Conservation (phyloP, 2,329 filamentous ascomycete species). For the Cladophialophora psammophila region DNA sequence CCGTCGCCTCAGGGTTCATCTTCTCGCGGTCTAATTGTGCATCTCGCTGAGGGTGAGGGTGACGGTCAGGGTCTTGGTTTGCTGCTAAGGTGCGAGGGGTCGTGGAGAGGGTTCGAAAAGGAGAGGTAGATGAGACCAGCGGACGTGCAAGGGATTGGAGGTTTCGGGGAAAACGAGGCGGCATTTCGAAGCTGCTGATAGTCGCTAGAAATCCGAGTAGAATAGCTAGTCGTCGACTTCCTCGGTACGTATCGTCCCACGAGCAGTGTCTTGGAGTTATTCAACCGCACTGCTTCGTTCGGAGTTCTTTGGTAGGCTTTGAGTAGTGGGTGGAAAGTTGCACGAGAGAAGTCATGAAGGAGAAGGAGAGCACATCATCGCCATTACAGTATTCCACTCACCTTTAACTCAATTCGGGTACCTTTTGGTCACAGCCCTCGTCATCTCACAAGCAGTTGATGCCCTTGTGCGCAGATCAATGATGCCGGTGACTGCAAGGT, state of each 20-base stretch:
- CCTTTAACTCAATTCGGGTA: background rate
- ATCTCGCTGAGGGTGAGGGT: slow-evolving; percentile 32
- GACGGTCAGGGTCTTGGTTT: slow-evolving; percentile 26
- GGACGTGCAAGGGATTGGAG: slow-evolving; percentile 5
- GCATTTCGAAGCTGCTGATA: background rate
- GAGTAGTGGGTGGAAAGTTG: background rate
- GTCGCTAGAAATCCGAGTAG: background rate
- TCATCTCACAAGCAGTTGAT: background rate
- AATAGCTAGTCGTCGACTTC: background rate
- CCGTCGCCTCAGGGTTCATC: slow-evolving; percentile 69
- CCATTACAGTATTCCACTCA: background rate
- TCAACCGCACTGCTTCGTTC: background rate
- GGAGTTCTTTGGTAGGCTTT: background rate
- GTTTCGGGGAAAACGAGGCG: slow-evolving; percentile 14
- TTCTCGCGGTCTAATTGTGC: slow-evolving; percentile 60
- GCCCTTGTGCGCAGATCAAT: background rate
- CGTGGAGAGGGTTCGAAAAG: slow-evolving; percentile 28
- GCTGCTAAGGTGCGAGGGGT: slow-evolving; percentile 17
- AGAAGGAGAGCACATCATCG: background rate
- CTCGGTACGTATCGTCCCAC: background rate
- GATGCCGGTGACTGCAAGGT: background rate
- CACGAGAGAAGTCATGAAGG: background rate
- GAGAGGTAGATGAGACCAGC: background rate
- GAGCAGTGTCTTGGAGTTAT: background rate
- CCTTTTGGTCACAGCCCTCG: background rate